phyloP scores from a whole-genome alignment of 2,329 filamentous ascomycete species.

The Ilyonectria destructans region DNA sequence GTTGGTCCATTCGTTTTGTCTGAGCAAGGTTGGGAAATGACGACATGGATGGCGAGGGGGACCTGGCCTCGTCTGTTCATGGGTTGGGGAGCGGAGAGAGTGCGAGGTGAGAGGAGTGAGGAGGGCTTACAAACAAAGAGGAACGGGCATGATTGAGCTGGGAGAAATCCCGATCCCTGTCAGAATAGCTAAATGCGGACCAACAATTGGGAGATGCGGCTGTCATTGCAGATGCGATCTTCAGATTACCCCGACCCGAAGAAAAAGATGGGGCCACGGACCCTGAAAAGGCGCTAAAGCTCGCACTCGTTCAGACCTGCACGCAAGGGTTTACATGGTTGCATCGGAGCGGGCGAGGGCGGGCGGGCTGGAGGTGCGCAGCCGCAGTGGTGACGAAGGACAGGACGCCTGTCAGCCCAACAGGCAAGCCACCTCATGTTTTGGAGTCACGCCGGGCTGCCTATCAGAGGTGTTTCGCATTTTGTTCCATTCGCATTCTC shows the following conservation, averaged over 20 bases:
- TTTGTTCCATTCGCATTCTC: background rate
- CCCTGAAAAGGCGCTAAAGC: slow-evolving; percentile 24
- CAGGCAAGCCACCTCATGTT: background rate
- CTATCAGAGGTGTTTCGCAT: background rate
- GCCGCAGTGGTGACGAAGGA: slow-evolving; percentile 8
- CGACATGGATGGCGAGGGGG: background rate
- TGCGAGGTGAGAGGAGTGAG: background rate
- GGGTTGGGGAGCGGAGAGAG: background rate
- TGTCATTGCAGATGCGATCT: slow-evolving; percentile 12
- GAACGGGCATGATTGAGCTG: background rate
- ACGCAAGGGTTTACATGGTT: no score
- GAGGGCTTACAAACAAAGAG: background rate
- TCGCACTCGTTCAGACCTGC: slow-evolving; percentile 27
- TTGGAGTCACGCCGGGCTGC: background rate
- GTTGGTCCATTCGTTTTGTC: background rate
- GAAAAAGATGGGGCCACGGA: slow-evolving; percentile 3
- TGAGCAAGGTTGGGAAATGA: background rate
- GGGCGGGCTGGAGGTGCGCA: slow-evolving; percentile 1
- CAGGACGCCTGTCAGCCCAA: slow-evolving; percentile 16
- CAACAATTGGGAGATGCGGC: background rate
- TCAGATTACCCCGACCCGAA: slow-evolving; percentile 21
- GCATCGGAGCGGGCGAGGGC: background rate
- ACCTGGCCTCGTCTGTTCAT: background rate
- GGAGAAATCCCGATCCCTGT: slow-evolving; percentile 4
- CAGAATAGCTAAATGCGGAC: background rate